These are phyloP conservation scores for Naganishia vishniacii DNA, from an alignment of 768 basidiomycete genomes.

Conservation along the genomic window DNA sequence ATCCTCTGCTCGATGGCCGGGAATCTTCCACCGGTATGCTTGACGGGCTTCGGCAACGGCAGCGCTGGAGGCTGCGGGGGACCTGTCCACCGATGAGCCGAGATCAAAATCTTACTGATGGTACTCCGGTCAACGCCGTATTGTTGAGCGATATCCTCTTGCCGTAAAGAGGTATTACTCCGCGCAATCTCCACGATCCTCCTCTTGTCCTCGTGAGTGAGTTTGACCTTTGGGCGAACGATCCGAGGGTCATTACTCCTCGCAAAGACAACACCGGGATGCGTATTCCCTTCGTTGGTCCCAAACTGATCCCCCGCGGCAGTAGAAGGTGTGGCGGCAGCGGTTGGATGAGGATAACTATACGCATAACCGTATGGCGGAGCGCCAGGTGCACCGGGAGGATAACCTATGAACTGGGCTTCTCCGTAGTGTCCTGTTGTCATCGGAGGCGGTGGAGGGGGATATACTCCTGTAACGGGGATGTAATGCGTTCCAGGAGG, in stretches of 20 bases:
- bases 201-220: conserved; percentile 46
- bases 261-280: conserved; percentile 28
- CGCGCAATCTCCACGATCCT: conserved; percentile 42
- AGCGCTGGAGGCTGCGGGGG: conserved; percentile 35
- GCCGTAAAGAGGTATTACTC: conserved; percentile 40
- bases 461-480: conserved; percentile 10
- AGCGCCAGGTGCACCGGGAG: neutral
- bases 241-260: conserved; percentile 20
- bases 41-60: conserved; percentile 35
- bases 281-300: neutral
- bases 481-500: conserved; percentile 16
- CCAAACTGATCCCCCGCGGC: conserved; percentile 13
- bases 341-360: neutral
- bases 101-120: conserved; percentile 45
- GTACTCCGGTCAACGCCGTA: conserved; percentile 46
- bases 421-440: conserved; percentile 4
- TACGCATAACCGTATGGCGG: conserved; percentile 14
- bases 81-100: conserved; percentile 43
- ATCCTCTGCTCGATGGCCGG: conserved; percentile 44
- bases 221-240: conserved; percentile 43
- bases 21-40: conserved; percentile 39
- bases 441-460: conserved; percentile 4
- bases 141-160: conserved; percentile 46
- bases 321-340: conserved; percentile 1
- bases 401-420: conserved; percentile 1